A percentile compares a stretch with the other conserved stretches of the same genome.
These are phyloP conservation scores for Kernera saxatilis DNA, from an alignment of 345 rosid species.

Conservation along the genomic window DNA sequence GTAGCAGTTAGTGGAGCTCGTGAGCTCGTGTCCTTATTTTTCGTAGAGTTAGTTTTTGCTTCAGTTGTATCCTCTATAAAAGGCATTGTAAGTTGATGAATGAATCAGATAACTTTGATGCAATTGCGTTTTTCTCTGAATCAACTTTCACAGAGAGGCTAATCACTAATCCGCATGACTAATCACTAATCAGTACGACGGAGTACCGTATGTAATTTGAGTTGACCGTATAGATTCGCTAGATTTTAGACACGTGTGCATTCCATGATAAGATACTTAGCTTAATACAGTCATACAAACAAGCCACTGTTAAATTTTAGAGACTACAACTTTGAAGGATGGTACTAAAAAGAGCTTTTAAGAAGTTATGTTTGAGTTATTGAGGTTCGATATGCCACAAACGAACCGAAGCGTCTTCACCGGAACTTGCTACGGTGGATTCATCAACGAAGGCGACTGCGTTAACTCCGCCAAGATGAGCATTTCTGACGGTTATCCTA, in stretches of 20 bases:
- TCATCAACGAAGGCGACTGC: conserved; percentile 57
- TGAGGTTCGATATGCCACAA: conserved; percentile 43
- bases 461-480: conserved; percentile 72
- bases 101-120: no score
- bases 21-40: no score
- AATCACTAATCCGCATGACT: neutral
- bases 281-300: neutral
- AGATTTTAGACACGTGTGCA: neutral
- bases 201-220: neutral
- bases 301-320: neutral
- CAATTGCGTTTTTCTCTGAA: no score
- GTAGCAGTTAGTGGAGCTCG: no score
- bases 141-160: no score
- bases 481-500: conserved; percentile 53
- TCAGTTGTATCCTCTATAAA: no score
- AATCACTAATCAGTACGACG: neutral
- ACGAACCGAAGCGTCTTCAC: conserved; percentile 71
- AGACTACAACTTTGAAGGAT: neutral
- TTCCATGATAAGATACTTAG: conserved; percentile 2
- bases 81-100: no score
- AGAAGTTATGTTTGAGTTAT: conserved; percentile 2
- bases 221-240: neutral
- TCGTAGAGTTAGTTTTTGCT: no score
- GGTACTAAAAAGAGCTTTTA: neutral
- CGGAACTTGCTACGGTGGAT: conserved; percentile 48